Base-by-base conservation (phyloP, 2,329 filamentous ascomycete species). In the Balansia obtecta region DNA sequence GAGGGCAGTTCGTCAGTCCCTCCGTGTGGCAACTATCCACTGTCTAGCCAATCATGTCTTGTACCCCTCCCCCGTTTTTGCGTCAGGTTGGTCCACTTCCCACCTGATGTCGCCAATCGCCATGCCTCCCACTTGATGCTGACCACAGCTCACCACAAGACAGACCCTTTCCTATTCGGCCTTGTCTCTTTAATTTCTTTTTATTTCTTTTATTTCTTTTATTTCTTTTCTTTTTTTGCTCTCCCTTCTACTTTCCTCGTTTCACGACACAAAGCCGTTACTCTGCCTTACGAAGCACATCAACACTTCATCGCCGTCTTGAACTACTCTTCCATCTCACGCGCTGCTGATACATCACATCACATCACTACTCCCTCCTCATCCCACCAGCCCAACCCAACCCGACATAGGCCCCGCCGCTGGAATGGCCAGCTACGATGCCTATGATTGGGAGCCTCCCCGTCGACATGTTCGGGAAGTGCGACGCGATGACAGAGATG, bases 401-500 rank as follows among this genome's bases (percentile, higher is more conserved):
- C n/a, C n/a, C n/a, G n/a, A 30, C 32, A 11, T 27, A 45, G 8
- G 13, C 20, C 18, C 33, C 12, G 33, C 34, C 46, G 37, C 33
- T 43, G 42, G 16, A 49, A 71, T 69, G 66, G 63, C 68, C 55
- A 68, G 70, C 57, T 80, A 80, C 71, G 76, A 80, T 60, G 65
- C 68, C 46, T 77, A 79, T 60, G 76, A 79, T 43, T 67, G 65
- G 58, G 71, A 77, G 49, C 70, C 74, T 50, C 60, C 69, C 68
- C 67, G 72, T 54, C 73, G 72, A 54, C 72, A 77, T 60, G 71
- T 76, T 62, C 72, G 75, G 50, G 76, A 78, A 54, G 75, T 78
- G 52, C 71, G 72, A 37, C 70, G 73, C 45, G 71, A 75, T 43
- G 71, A 75, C 45, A 67, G 68, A 41, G 74, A 77, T 39, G 68